Conservation (phyloP, 495 filamentous ascomycete species). For the Neurospora sp. region DNA sequence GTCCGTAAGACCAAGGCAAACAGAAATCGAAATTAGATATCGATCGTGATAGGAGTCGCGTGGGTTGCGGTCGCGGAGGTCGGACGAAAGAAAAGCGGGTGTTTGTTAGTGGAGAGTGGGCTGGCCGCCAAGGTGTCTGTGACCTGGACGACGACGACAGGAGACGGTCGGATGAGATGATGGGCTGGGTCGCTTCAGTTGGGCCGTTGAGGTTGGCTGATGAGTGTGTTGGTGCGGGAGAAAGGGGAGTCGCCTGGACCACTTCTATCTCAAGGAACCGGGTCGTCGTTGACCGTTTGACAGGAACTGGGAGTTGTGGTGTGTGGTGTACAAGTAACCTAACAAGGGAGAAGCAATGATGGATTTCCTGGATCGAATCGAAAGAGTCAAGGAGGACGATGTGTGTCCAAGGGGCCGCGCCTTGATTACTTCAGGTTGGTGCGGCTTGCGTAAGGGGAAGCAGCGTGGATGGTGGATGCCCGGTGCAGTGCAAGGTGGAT, state of each 20-base stretch:
- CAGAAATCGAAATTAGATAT: not conserved
- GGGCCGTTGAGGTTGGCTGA: not conserved
- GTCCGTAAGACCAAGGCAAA: not conserved
- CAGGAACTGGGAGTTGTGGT: not conserved
- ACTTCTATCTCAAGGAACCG: not conserved
- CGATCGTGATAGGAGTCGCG: not conserved
- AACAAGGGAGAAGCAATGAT: not conserved
- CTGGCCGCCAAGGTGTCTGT: not conserved
- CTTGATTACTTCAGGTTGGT: not conserved
- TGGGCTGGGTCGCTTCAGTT: not conserved
- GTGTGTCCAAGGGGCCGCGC: not conserved
- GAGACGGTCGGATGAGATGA: not conserved
- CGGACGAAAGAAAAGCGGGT: not conserved
- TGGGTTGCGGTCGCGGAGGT: not conserved
- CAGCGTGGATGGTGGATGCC: not conserved
- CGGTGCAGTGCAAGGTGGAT: not conserved
- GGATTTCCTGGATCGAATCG: not conserved
- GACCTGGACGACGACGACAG: not conserved
- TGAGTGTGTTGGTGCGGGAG: not conserved
- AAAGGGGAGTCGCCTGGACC: not conserved
- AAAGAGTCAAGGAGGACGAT: not conserved
- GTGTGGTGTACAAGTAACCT: not conserved
- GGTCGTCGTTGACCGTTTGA: not conserved
- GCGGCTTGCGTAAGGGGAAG: not conserved
- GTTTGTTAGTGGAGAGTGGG: not conserved